Conservation (phyloP, 345 rosid species). For the Pseudoturritis turrita region DNA sequence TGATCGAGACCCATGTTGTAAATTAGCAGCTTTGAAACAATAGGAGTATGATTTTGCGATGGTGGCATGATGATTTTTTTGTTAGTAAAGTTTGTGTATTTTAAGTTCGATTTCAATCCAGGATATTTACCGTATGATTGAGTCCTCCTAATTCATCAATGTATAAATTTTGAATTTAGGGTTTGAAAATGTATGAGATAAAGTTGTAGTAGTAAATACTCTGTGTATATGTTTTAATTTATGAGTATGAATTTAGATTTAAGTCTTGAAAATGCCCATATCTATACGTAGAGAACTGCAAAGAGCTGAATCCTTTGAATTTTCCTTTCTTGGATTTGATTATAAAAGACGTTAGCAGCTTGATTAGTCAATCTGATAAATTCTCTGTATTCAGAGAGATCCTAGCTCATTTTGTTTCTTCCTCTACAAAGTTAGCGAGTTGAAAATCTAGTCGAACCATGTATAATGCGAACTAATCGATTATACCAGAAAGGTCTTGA, state of each 20-base stretch:
- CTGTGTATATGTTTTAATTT: too few species aligned
- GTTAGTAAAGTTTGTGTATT: neutral
- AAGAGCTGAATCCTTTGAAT: neutral
- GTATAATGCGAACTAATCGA: too few species aligned
- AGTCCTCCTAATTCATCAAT: too few species aligned
- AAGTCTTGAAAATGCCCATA: too few species aligned
- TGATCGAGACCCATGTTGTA: neutral
- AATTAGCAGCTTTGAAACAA: neutral
- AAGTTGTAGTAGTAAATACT: too few species aligned
- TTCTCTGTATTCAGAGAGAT: constrained; percentile 58
- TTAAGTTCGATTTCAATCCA: neutral
- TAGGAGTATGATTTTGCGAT: neutral
- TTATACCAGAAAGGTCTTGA: too few species aligned
- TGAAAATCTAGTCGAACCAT: constrained; percentile 57
- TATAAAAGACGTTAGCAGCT: constrained; percentile 50
- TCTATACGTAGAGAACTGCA: too few species aligned
- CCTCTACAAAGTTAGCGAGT: constrained; percentile 52
- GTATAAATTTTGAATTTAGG: too few species aligned
- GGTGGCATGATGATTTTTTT: neutral
- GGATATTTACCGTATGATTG: neutral
- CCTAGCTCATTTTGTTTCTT: constrained; percentile 48
- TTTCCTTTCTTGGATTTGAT: neutral
- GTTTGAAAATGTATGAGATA: too few species aligned
- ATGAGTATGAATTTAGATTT: too few species aligned
- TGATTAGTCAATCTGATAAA: constrained; percentile 65